Evolutionary conservation across 1,139 yeast genomes (phyloP), one percentile per base, ranked within the genome.

Genomic region (Dujonia santamariae): DNA sequence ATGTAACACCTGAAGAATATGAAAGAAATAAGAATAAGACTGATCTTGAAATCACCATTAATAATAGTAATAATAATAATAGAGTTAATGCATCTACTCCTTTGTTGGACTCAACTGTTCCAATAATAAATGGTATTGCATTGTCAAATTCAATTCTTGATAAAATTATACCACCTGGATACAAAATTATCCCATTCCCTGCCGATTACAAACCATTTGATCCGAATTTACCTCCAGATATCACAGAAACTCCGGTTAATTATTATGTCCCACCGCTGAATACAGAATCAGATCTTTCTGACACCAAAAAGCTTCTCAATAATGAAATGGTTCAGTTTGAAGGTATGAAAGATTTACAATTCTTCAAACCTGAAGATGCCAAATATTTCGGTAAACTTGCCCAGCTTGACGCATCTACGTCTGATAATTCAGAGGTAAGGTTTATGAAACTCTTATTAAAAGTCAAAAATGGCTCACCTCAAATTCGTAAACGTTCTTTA

Each of bases 381-480:
- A 77, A 78, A 50, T 76, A 83, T 50, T 88, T 90, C 55, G 82
- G 85, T 0, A 73, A 75, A 40, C 67, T 85, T 13, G 58, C 81
- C 5, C 62, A 64, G 11, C 52, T 64, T 2, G 13, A 56, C 57
- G 26, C 47, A 56, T 1, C 54, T 54, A 7, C 61, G 54, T 17
- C 35, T 28, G 90, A 83, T 42, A 58, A 66, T 32, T 72, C 72
- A 36, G 90, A 84, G 44, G 57, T 79, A 9, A 72, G 72, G 38
- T 78, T 85, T 14, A 66, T 85, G 78, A 72, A 72, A 35, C 59
- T 86, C 15, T 58, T 90, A 17, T 59, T 88, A 19, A 76, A 75
- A 44, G 70, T 88, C 32, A 88, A 88, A 48, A 88, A 90, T 54
- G 96, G 97, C 3, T 61, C 79, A 3, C 84, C 85, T 4, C 58